Base-by-base conservation (phyloP, 257 asterid species). In the Gentiana straminea region DNA sequence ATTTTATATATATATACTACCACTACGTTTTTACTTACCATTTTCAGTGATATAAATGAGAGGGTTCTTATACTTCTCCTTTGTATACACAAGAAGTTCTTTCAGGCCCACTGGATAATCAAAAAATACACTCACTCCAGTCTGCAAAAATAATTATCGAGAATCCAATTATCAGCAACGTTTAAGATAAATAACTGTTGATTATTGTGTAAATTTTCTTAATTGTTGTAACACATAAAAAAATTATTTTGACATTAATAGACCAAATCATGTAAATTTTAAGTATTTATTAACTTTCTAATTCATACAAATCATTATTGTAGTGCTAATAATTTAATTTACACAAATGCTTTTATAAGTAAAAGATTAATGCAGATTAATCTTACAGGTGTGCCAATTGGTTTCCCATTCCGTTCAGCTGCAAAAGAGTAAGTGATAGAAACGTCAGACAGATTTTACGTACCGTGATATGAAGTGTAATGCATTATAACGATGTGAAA, bases 361-460 rank as follows among this genome's bases (percentile, higher is more conserved):
- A 51, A 13, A 13, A 13, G 9, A 13, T 13, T 13, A 51, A 51
- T 13, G 54, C 8, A 13, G 46, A 56, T n/a, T 35, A 45, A 33
- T 56, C 66, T 3, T 63, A 79, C 83, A 35, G 81, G 82, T 8
- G 60, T 61, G 0, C 86, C 86, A 8, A 79, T 79, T 13, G 61
- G 57, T 35, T 45, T 63, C 51, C 81, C 86, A 2, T 79, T 71
- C 47, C 63, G 56, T 41, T 52, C 57, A 51, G 59, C 85, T 79
- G 79, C 35, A 43, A 59, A 35, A 47, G 12, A 37, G 8, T 0
- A 57, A 52, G 5, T 2, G 15, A 36, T 35, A 54, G 11, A 54
- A 54, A 51, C 2, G 5, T 50, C 35, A 51, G 54, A n/a, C 33
- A 51, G 9, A 46, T 46, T 46, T 2, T 46, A 8, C 50, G 9